These are phyloP conservation scores for Aspergillus hortae DNA, from an alignment of 2,329 filamentous ascomycete species.

Conservation along the genomic window DNA sequence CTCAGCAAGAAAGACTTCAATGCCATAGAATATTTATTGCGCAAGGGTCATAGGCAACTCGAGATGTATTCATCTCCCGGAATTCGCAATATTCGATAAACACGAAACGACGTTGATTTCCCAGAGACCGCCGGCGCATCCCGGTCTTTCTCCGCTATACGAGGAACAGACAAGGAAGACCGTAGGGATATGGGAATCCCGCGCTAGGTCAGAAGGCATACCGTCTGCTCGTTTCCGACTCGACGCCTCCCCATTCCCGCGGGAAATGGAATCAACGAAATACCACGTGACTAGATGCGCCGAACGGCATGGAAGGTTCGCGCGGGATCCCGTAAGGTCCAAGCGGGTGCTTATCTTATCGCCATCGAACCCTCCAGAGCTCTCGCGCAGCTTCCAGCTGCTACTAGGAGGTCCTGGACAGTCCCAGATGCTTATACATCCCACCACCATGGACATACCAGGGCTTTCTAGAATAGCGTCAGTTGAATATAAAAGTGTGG, in stretches of 20 bases:
- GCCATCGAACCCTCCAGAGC: slow-evolving; percentile 10
- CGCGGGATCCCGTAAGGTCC: slow-evolving; percentile 4
- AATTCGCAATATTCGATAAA: slow-evolving; percentile 66
- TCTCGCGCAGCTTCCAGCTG: slow-evolving; percentile 6
- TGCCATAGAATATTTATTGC: slow-evolving; percentile 78
- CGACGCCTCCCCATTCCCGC: no score
- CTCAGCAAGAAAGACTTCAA: slow-evolving; percentile 81
- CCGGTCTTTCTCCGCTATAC: neutral
- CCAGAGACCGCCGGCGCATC: neutral
- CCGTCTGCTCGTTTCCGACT: no score
- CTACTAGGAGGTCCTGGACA: neutral
- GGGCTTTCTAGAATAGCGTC: slow-evolving; percentile 14
- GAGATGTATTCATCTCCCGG: slow-evolving; percentile 76
- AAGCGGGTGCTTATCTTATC: slow-evolving; percentile 20
- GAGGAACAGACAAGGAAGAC: no score
- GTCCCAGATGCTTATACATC: neutral
- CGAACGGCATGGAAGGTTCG: slow-evolving; percentile 15
- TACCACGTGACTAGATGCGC: slow-evolving; percentile 10
- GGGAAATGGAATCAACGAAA: neutral
- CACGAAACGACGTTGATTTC: slow-evolving; percentile 1
- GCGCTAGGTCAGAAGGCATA: no score
- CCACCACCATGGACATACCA: neutral
- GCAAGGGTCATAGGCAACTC: slow-evolving; percentile 76
- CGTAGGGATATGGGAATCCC: no score
- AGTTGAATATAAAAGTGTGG: slow-evolving; percentile 14